Base-by-base conservation (phyloP, 495 filamentous ascomycete genomes). In the Talaromyces nanjingensis region DNA sequence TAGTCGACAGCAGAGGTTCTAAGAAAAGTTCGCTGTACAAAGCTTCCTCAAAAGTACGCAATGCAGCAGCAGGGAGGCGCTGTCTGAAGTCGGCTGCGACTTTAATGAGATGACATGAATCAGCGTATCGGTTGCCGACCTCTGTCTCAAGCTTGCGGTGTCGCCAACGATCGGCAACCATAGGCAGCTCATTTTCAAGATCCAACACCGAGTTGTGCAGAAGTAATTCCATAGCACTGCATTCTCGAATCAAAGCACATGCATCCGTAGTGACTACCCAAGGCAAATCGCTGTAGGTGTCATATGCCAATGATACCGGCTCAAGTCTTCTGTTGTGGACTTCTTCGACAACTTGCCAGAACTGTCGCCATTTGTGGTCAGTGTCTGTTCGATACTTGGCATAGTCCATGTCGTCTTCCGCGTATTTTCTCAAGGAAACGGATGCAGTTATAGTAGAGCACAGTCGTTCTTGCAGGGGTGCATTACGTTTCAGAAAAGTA, bases 301-400 rank as follows among this genome's bases (percentile, higher is more conserved):
- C 96, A 65, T 87, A 89, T 0, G 86, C 84, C 34, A 98, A 76
- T 3, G 90, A 86, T 45, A 96, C 71, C 2, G 88, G 84, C 69
- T 96, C 91, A 6, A 88, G 87, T 69, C 92, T 83, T 64, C 90
- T 87, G 65, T 88, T 92, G 69, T 99, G 89, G 24, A 99, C 82
- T 70, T 98, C 93, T 12, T 86, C 79, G 57, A 93, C 81, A 24
- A 97, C 81, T 47, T 93, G 87, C 77, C 90, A 94, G 74, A 94
- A 96, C 53, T 91, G 83, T 49, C 88, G 85, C 96, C 94, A 98
- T 69, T 97, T 93, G 8, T 87, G 78, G 70, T 92, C 86, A 47
- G 87, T 87, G 33, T 89, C 86, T 31, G 75, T 74, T 49, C 86
- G 82, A 72, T 89, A 93, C 49, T 87, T 83, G 14, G 86, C 81